Evolutionary conservation across 2,329 filamentous ascomycete genomes (phyloP), one percentile per base, ranked within the genome.

Genomic region (Arthroderma sp.): DNA sequence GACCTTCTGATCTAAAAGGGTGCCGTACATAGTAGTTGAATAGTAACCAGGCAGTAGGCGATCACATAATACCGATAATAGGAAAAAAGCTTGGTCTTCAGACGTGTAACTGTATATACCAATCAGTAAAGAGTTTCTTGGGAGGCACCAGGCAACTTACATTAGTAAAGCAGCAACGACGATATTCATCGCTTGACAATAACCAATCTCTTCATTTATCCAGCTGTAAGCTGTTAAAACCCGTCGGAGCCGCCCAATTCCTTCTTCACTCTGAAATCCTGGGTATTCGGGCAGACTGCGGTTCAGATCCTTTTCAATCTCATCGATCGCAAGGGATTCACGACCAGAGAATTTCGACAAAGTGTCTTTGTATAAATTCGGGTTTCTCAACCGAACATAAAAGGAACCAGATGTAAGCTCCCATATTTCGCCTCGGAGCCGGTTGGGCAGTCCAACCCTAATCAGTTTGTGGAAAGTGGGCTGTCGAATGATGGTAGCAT

Each of bases 151-250:
- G 52, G 42, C 22, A 11, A 66, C 73, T 52, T 68, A 80, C 71
- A 98, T 98, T 55, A 98, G 74, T 47, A 98, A 70, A n/a, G 91
- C 91, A 11, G 91, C 91, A 44, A 95, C 89, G 31, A 98, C 91
- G 54, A 98, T 98, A 63, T 98, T 98, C 91, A 98, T 98, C 50
- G 91, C 91, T 66, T 98, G 91, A 63, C 91, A 98, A 65, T 98
- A 98, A 53, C 91, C 91, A 45, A 98, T 88, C 52, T 95, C 87
- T 43, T 85, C 77, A 57, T 98, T 91, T 40, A 82, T 85, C 91
- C 91, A 98, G 66, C 88, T 95, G 68, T 98, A 98, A 4, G 91
- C 91, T 1, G 89, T 96, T 45, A 98, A 72, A 33, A 98, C 91
- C 47, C 89, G 77, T 48, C 91, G 80, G 50, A 98, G 71, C 15